phyloP scores from a whole-genome alignment of 306 rosid genomes.

The Oxytropis ochrocephala region DNA sequence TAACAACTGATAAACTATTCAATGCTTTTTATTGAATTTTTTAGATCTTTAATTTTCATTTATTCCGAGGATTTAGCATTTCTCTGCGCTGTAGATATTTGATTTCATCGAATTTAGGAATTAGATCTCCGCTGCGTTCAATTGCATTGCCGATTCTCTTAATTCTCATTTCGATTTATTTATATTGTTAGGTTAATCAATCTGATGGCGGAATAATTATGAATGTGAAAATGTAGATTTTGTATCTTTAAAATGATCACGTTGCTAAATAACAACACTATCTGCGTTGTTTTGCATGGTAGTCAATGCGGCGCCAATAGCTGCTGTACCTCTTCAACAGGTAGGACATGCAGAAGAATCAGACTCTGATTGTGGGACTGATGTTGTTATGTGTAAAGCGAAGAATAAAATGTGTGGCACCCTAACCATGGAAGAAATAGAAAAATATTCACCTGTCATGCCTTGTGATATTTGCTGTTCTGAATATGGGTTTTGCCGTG shows the following conservation, averaged over 20 bases:
- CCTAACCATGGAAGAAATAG: constrained; percentile 27
- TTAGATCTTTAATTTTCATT: background rate
- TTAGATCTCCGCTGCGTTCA: background rate
- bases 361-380: constrained; percentile 26
- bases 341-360: constrained; percentile 11
- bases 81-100: background rate
- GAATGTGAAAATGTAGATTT: background rate
- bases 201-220: background rate
- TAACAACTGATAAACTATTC: background rate
- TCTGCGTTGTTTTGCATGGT: background rate
- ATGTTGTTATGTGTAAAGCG: constrained; percentile 46
- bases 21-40: background rate
- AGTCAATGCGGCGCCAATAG: constrained; percentile 28
- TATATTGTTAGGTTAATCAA: background rate
- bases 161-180: background rate
- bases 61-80: background rate
- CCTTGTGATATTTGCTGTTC: constrained; percentile 71
- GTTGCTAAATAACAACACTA: background rate
- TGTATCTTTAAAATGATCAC: background rate
- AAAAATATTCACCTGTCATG: constrained; percentile 35
- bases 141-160: background rate
- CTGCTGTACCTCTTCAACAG: constrained; percentile 44
- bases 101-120: background rate
- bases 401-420: constrained; percentile 56
- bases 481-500: constrained; percentile 69